These are phyloP conservation scores for Gossypium schwendimanii DNA, from an alignment of 441 rosid genomes.

Conservation along the genomic window DNA sequence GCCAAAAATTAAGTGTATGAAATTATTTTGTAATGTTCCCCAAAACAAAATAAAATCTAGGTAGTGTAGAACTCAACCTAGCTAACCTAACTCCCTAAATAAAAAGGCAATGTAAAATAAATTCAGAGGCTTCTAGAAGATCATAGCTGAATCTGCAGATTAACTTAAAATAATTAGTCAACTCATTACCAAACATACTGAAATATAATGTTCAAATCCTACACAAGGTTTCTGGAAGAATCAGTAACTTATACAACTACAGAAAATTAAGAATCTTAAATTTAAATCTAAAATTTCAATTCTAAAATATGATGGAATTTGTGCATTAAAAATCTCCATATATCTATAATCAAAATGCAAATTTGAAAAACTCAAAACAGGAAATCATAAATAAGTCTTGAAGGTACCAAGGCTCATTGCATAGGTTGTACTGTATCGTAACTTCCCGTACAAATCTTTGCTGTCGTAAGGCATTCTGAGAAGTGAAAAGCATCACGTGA, in stretches of 20 bases:
- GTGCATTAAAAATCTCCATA: neutral
- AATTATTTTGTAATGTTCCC: neutral
- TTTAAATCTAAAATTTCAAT: neutral
- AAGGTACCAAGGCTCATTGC: slow-evolving; percentile 97
- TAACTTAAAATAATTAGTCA: neutral
- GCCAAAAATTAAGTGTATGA: neutral
- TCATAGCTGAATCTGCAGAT: neutral
- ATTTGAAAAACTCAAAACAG: neutral
- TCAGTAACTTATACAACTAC: neutral
- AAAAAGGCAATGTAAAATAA: neutral
- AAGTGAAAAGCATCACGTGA: slow-evolving; percentile 19
- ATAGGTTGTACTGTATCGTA: slow-evolving; percentile 93
- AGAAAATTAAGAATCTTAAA: neutral
- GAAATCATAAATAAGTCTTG: slow-evolving; percentile 5
- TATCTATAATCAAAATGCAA: slow-evolving; percentile 7
- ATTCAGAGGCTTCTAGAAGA: neutral
- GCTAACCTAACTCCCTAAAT: neutral
- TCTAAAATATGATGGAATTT: neutral
- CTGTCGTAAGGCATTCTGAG: slow-evolving; percentile 91
- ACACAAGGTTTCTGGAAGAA: neutral
- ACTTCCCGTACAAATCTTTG: slow-evolving; percentile 98
- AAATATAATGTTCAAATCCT: neutral
- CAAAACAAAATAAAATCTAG: neutral
- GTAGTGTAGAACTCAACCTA: neutral
- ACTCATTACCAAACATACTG: neutral